phyloP scores from a whole-genome alignment of 192 early-diverging fungal species.

The Obelidium mucronatum region DNA sequence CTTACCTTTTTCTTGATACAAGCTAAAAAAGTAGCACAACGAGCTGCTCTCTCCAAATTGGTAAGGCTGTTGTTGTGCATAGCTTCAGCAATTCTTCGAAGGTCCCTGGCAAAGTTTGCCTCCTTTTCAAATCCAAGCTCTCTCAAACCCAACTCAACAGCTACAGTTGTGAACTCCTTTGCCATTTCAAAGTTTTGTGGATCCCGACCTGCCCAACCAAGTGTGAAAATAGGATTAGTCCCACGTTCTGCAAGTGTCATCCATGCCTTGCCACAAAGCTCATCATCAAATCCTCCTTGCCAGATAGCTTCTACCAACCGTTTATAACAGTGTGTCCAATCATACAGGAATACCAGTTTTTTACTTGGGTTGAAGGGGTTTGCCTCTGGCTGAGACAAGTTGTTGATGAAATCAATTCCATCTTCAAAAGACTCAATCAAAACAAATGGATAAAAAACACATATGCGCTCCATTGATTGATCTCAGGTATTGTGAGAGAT shows the following conservation, averaged over 20 bases:
- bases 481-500: background rate
- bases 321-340: background rate
- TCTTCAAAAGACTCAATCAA: background rate
- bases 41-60: background rate
- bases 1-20: slow-evolving; percentile 1
- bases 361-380: background rate
- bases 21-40: background rate
- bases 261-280: background rate
- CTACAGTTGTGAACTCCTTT: background rate
- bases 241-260: background rate
- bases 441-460: background rate
- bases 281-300: background rate
- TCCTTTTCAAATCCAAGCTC: background rate
- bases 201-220: background rate
- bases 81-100: background rate
- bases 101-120: background rate
- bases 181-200: slow-evolving; percentile 1
- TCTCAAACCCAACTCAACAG: background rate
- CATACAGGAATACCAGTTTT: background rate
- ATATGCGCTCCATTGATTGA: slow-evolving; percentile 7
- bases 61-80: background rate
- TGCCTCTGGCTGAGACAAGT: background rate
- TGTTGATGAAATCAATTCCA: slow-evolving; percentile 12
- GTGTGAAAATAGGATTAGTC: background rate
- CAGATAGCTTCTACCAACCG: background rate